A percentile compares a stretch with the other conserved stretches of the same genome.
Evolutionary conservation across 2,329 filamentous ascomycete species (phyloP).

Genomic region (Colletotrichum horii): DNA sequence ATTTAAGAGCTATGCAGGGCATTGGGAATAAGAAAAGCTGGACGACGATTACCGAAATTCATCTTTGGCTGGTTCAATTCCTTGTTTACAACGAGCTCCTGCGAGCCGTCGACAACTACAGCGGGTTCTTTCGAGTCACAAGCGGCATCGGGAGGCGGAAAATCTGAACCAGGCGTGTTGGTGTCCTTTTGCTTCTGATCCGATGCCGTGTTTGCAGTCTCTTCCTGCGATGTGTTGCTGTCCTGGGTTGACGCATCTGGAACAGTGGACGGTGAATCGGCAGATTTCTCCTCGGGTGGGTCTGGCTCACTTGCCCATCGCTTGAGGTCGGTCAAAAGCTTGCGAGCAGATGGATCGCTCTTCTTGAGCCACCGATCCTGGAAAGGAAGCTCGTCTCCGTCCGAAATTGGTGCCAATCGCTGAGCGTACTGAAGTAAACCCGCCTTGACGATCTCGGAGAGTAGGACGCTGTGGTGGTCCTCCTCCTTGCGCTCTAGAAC

Average conservation of each 20-base stretch:
- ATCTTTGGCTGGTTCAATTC: background rate
- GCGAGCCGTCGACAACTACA: background rate
- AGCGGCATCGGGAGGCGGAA: background rate
- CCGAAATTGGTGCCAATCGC: background rate
- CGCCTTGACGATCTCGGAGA: background rate
- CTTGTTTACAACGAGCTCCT: background rate
- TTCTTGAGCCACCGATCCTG: background rate
- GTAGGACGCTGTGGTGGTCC: background rate
- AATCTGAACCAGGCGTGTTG: background rate
- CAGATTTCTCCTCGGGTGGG: background rate
- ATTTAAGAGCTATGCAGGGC: background rate
- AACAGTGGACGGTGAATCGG: background rate
- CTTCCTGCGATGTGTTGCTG: background rate
- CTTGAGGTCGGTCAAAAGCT: background rate
- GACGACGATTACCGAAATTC: background rate
- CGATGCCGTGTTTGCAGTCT: background rate
- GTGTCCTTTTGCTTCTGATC: background rate
- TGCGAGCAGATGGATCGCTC: background rate
- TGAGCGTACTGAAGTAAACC: background rate
- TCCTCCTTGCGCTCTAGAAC: background rate
- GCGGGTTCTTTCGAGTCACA: background rate
- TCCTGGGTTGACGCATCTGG: background rate
- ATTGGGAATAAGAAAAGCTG: too few relatives aligned
- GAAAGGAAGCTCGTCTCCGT: background rate
- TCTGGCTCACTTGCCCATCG: background rate